These are phyloP conservation scores for Rhinocladiella mackenziei DNA, from an alignment of 2,329 filamentous ascomycete genomes.

Conservation along the genomic window DNA sequence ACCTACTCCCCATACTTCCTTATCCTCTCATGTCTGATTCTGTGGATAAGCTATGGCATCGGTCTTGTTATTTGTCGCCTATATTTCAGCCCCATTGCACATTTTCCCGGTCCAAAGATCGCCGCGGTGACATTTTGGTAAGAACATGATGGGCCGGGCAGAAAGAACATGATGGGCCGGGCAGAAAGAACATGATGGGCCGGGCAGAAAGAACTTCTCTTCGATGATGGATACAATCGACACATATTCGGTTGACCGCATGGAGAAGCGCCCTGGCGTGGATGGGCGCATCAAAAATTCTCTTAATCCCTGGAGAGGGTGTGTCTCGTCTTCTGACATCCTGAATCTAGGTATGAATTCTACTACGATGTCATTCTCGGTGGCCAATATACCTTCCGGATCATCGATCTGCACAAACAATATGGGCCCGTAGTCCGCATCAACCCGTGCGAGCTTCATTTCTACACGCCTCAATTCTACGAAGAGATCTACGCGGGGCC, in stretches of 20 bases:
- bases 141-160: neutral
- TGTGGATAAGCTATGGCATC: conserved; percentile 7
- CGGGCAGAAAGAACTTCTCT: no score
- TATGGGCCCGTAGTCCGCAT: conserved; percentile 36
- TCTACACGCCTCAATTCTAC: conserved; percentile 28
- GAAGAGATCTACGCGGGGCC: conserved; percentile 32
- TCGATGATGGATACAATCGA: no score
- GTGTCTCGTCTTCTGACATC: no score
- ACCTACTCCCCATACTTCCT: conserved; percentile 1
- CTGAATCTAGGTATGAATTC: conserved; percentile 32
- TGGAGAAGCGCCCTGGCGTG: no score
- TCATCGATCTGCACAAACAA: conserved; percentile 36
- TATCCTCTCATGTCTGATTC: neutral
- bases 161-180: neutral
- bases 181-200: neutral
- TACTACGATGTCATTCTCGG: conserved; percentile 35
- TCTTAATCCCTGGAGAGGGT: no score
- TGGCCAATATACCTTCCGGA: conserved; percentile 35
- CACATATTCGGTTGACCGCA: no score
- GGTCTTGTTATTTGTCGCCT: conserved; percentile 24
- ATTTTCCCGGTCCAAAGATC: conserved; percentile 33
- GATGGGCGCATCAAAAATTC: no score
- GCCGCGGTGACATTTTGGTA: conserved; percentile 33
- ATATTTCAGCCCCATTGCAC: conserved; percentile 23
- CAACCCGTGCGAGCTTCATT: conserved; percentile 30